Percentiles rank a stretch among this genome's conserved stretches.
phyloP scores from a whole-genome alignment of 257 asterid genomes.

The Plectranthus barbatus region DNA sequence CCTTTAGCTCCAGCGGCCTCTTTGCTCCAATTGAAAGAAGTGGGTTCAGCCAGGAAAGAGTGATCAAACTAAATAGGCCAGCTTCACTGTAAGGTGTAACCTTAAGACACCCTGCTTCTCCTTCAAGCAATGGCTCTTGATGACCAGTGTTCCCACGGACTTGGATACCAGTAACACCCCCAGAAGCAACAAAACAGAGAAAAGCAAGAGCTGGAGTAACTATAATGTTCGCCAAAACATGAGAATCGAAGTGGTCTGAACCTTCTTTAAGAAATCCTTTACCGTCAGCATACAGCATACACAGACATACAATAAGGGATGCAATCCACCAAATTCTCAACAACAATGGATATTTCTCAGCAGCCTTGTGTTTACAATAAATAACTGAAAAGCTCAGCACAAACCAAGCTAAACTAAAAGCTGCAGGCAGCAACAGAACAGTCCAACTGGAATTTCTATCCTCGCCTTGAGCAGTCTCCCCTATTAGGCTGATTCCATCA shows the following conservation, averaged over 20 bases:
- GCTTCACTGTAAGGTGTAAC: constrained; percentile 85
- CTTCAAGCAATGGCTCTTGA: constrained; percentile 51
- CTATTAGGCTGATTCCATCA: constrained; percentile 42
- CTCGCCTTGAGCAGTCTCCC: constrained; percentile 28
- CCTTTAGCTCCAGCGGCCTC: constrained; percentile 86
- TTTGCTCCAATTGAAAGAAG: constrained; percentile 82
- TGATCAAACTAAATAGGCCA: constrained; percentile 68
- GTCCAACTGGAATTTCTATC: constrained; percentile 33
- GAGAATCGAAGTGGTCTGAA: constrained; percentile 45
- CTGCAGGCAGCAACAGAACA: constrained; percentile 41
- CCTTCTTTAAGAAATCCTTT: constrained; percentile 49
- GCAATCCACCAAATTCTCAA: constrained; percentile 77
- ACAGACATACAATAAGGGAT: constrained; percentile 47
- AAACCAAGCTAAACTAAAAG: constrained; percentile 57
- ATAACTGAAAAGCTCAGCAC: constrained; percentile 56
- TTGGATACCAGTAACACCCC: constrained; percentile 59
- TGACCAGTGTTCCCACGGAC: constrained; percentile 51
- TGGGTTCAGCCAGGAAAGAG: constrained; percentile 89
- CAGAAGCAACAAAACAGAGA: constrained; percentile 56
- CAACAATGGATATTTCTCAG: constrained; percentile 46
- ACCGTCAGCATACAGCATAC: constrained; percentile 49
- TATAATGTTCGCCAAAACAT: constrained; percentile 55
- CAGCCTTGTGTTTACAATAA: constrained; percentile 40
- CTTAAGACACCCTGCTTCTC: constrained; percentile 80
- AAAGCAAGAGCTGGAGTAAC: constrained; percentile 58